Evolutionary conservation across 2,329 filamentous ascomycete genomes (phyloP).

Genomic region (Alternaria arbusti): DNA sequence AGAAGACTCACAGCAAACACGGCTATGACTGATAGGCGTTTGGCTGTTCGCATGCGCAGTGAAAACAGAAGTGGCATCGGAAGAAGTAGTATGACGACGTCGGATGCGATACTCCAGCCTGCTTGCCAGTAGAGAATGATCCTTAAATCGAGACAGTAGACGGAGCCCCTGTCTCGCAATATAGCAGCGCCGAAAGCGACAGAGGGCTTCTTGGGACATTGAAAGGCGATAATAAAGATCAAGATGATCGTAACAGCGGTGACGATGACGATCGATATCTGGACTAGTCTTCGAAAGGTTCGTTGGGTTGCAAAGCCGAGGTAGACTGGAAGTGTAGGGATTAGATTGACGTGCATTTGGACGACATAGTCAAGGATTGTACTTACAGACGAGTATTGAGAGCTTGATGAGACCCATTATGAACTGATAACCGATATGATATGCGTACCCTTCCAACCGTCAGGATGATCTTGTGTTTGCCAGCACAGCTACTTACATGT

Average conservation of each 20-base stretch:
- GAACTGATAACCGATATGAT: constrained; percentile 34
- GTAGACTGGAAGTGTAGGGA: constrained; percentile 16
- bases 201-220: constrained; percentile 25
- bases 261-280: constrained; percentile 22
- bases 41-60: constrained; percentile 30
- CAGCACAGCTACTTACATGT: constrained; percentile 11
- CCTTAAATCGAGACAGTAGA: constrained; percentile 22
- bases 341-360: neutral
- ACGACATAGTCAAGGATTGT: neutral
- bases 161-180: constrained; percentile 12
- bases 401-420: constrained; percentile 33
- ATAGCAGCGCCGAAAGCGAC: constrained; percentile 20
- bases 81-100: constrained; percentile 28
- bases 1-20: constrained; percentile 33
- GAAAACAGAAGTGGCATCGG: constrained; percentile 32
- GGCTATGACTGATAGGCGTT: constrained; percentile 26
- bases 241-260: constrained; percentile 14
- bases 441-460: constrained; percentile 23
- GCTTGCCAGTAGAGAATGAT: constrained; percentile 28
- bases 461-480: neutral
- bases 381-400: constrained; percentile 26
- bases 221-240: constrained; percentile 27
- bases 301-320: constrained; percentile 30
- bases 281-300: constrained; percentile 25
- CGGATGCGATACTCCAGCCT: constrained; percentile 32